Conservation (phyloP, 2,329 filamentous ascomycete genomes). For the Exophiala lecanii-corni region DNA sequence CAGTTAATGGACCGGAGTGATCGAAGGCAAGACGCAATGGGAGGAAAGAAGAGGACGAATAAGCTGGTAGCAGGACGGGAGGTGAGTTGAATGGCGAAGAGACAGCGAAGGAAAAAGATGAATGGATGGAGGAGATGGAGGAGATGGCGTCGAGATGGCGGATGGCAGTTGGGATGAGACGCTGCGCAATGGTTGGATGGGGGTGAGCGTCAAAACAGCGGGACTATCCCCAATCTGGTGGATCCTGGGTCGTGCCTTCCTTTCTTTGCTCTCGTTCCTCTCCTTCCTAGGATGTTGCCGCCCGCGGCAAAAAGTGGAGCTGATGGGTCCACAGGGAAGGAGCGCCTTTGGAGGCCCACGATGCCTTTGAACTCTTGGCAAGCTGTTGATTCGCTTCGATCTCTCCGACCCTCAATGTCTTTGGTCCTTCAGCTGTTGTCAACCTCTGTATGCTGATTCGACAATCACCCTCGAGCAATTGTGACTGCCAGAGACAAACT, state of each 20-base stretch:
- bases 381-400: slow-evolving; percentile 10
- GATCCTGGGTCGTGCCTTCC: slow-evolving; percentile 1
- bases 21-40: no score
- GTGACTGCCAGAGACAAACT: slow-evolving; percentile 13
- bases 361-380: slow-evolving; percentile 5
- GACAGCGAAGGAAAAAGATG: slow-evolving; percentile 6
- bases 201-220: slow-evolving; percentile 19
- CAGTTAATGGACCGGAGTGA: slow-evolving; percentile 1
- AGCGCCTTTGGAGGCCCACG: slow-evolving; percentile 5
- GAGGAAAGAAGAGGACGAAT: no score
- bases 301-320: slow-evolving; percentile 18
- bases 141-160: slow-evolving; percentile 3
- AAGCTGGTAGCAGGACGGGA: slow-evolving; percentile 12
- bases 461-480: slow-evolving; percentile 7
- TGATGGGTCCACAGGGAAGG: slow-evolving; percentile 7
- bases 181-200: not conserved
- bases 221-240: slow-evolving; percentile 1
- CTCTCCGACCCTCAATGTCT: slow-evolving; percentile 7
- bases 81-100: slow-evolving; percentile 4
- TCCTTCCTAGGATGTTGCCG: slow-evolving; percentile 14
- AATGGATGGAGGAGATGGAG: slow-evolving; percentile 5
- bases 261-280: slow-evolving; percentile 1
- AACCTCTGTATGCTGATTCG: slow-evolving; percentile 13
- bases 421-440: slow-evolving; percentile 9
- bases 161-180: not conserved